phyloP scores from a whole-genome alignment of 169 alveolate species.

The Eimeria falciformis region DNA sequence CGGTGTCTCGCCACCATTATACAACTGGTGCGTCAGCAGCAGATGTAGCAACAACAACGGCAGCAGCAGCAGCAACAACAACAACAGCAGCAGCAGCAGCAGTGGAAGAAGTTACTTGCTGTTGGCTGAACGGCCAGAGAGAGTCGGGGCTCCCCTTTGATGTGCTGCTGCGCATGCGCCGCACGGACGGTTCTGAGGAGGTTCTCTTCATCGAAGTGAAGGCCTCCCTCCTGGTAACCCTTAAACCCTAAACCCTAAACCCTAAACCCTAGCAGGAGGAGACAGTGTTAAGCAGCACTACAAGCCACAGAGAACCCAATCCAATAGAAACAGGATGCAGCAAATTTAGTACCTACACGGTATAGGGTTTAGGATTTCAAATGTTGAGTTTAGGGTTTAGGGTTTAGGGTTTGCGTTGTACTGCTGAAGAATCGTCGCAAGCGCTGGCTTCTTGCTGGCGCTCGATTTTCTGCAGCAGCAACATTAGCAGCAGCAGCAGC shows the following conservation, averaged over 20 bases:
- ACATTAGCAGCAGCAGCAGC: slow-evolving; percentile 12
- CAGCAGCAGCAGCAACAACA: neutral
- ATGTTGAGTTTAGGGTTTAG: too few species aligned
- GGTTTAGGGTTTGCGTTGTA: too few species aligned
- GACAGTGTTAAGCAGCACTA: too few species aligned
- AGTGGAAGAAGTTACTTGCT: slow-evolving; percentile 25
- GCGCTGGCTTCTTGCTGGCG: too few species aligned
- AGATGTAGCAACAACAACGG: neutral
- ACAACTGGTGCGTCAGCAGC: slow-evolving; percentile 1
- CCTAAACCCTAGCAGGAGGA: neutral
- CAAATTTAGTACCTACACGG: too few species aligned
- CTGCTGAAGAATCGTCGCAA: too few species aligned
- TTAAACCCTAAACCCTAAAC: neutral
- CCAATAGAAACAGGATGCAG: too few species aligned
- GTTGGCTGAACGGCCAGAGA: slow-evolving; percentile 30
- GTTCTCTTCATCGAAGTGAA: slow-evolving; percentile 1
- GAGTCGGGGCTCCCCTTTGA: slow-evolving; percentile 56
- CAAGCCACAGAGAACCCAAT: too few species aligned
- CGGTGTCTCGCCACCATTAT: neutral
- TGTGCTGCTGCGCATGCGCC: slow-evolving; percentile 9
- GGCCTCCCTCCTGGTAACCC: slow-evolving; percentile 49
- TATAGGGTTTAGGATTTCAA: too few species aligned
- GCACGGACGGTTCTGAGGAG: neutral
- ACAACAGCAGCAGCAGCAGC: neutral
- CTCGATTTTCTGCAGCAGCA: neutral